Percentiles rank a stretch among this genome's conserved stretches.
These are phyloP conservation scores for Magnusiomyces suaveolens DNA, from an alignment of 1,139 yeast genomes.

Conservation along the genomic window DNA sequence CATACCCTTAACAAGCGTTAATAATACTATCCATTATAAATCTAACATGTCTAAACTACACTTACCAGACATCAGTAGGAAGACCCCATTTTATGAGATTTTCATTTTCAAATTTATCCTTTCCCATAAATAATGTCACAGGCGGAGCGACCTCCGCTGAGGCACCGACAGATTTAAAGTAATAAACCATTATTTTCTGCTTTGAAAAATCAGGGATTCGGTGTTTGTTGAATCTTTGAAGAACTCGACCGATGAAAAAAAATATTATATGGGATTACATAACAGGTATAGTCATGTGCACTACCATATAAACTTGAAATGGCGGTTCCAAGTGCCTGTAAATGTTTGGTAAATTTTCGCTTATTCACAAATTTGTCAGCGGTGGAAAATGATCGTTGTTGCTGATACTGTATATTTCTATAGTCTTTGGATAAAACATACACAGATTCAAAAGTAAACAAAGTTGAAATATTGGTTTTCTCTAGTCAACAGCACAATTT, in stretches of 20 bases:
- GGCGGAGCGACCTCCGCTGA: slow-evolving; percentile 29
- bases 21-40: not conserved
- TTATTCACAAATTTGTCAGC: too few species aligned
- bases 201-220: not conserved
- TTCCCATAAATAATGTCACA: slow-evolving; percentile 55
- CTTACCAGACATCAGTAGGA: slow-evolving; percentile 57
- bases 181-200: slow-evolving; percentile 44
- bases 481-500: too few species aligned
- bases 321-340: too few species aligned
- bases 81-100: slow-evolving; percentile 59
- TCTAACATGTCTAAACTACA: not conserved
- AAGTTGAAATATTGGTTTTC: too few species aligned
- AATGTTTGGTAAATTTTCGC: too few species aligned
- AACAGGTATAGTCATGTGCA: too few species aligned
- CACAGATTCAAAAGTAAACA: too few species aligned
- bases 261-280: too few species aligned
- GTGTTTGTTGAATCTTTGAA: not conserved
- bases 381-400: too few species aligned
- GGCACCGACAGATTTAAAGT: slow-evolving; percentile 41
- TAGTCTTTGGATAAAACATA: too few species aligned
- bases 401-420: too few species aligned
- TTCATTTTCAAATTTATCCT: slow-evolving; percentile 69
- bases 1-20: not conserved
- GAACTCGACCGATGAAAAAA: not conserved
- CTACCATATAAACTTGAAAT: too few species aligned